Base-by-base conservation (phyloP, 331 rosid genomes). In the Ulmus americana region DNA sequence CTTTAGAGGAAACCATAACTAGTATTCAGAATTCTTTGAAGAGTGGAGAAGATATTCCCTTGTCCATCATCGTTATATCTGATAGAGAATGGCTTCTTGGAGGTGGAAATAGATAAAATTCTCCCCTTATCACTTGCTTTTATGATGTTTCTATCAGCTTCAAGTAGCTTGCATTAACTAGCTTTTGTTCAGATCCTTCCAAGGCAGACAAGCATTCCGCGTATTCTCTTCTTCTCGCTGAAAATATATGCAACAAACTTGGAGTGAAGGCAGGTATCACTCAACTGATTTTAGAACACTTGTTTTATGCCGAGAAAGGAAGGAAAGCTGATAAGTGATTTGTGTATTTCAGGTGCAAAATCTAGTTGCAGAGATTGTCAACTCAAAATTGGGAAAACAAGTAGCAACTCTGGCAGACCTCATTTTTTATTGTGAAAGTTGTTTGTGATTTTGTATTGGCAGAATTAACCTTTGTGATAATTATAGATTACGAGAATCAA, bases 21-120 rank as follows among this genome's bases (percentile, higher is more conserved):
- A 73, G 83, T 67, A 79, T 90, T 77, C 95, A 79, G 63, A 81
- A 55, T 55, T 78, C 91, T 65, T 65, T 74, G 22, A 83, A 81
- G 73, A 76, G 59, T 6, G 64, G 64, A 41, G 62, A 70, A 45
- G 86, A 82, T 63, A 39, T 84, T 77, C 95, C 95, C 50, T 61
- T 94, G 45, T 87, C 99, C 6, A 70, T 94, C 55, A 90, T 86
- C 20, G 91, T 82, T 69, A 81, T 85, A 80, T 77, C 95, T 10
- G 99, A 87, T 77, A 82, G 94, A 76, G 96, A 80, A 53, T 90
- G 91, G 95, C 97, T 85, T 70, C 86, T 74, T 53, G 87, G 95
- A 80, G 99, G 97, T 90, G 74, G 69, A 55, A 40, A 60, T 61
- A 46, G 67, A 8, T 18, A 14, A 58, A 5, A 39, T 54, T 63